Evolutionary conservation across 2,329 filamentous ascomycete species (phyloP), one percentile per base, ranked within the genome.

Genomic region (Fonsecaea pedrosoi): DNA sequence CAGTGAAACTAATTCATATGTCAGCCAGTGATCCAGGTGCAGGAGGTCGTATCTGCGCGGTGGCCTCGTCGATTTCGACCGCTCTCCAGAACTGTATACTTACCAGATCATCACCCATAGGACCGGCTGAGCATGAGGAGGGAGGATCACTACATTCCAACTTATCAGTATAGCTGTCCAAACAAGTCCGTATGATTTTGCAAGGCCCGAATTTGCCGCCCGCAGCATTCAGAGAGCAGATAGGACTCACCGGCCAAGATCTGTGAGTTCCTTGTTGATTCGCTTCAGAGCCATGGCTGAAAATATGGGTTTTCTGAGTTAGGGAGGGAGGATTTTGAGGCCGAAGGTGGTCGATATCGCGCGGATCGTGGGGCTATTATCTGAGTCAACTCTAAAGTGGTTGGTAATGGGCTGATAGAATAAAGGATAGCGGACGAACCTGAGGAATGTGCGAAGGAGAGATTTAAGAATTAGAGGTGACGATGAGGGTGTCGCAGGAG

Each of bases 81-180:
- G 66, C 58, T 60, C 48, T 42, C 30, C 37, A 61, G 62, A 70
- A 69, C 65, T 69, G 56, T 37, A 62, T 50, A 66, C 92, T 78
- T 94, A 98, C 95, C 89, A 99, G 82, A 85, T 99, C 95, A 85
- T 98, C 94, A 81, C 94, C 94, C 77, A 96, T 90, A 74, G 95
- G 95, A 73, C 95, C 95, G 77, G 95, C 95, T 79, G 94, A 98
- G 89, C 95, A 99, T 75, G 94, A 98, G 67, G 95, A 98, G 78
- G 95, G 95, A 79, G 95, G 95, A 81, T 99, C 95, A 85, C 95
- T 98, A 76, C 71, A 71, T 54, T 34, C 21, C 65, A 60, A 42
- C 30, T 42, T 60, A 74, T 71, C 76, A 74, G 70, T 62, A 67
- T 65, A 30, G 60, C 64, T 25, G 35, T 60, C 38, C 34, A 2